Evolutionary conservation across 139 green algal genomes (phyloP), one percentile per base, ranked within the genome.

Genomic region (Coelastrella sp.): DNA sequence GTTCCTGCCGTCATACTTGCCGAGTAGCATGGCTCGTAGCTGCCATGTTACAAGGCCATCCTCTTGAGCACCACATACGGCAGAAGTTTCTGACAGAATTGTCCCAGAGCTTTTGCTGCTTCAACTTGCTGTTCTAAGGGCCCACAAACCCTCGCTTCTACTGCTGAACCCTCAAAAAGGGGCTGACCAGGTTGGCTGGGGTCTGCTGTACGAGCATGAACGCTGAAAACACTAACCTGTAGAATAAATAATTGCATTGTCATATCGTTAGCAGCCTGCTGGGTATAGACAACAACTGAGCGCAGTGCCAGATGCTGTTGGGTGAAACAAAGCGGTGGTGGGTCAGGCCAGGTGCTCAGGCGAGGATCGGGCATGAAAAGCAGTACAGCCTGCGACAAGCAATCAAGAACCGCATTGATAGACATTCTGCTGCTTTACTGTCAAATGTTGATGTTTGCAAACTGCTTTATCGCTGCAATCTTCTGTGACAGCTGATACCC

Each of bases 51-150:
- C 7, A 25, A 24, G 35, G 68, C 68, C 19, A 80, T 58, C 68
- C 66, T 88, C 27, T 88, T 88, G 25, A 88, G 66, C 68, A 88
- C 65, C 27, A 88, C 84, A 19, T 70, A 58, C 4, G 84, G 84
- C 84, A 88, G 68, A 49, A 88, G 84, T 57, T 88, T 82, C 56
- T 88, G 84, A 57, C 84, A 88, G 49, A 88, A 88, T 22, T 10
- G 4, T 15, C 84, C 84, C 20, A 88, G 8, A 20, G 60, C 60
- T 9, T 75, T 75, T n/a, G 84, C 84, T 24, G 84, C 84, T 22
- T 88, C 84, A 6, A 70, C 68, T 20, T 88, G 84, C 84, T 88
- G 84, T 66, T 81, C 84, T 35, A 73, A 68, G 8, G 49, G 65
- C 56, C 20, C 84, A 6, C 66, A 11, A n/a, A 80, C 10, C 6